These are phyloP conservation scores for Balakata baccata DNA, from an alignment of 345 rosid genomes.

Conservation along the genomic window DNA sequence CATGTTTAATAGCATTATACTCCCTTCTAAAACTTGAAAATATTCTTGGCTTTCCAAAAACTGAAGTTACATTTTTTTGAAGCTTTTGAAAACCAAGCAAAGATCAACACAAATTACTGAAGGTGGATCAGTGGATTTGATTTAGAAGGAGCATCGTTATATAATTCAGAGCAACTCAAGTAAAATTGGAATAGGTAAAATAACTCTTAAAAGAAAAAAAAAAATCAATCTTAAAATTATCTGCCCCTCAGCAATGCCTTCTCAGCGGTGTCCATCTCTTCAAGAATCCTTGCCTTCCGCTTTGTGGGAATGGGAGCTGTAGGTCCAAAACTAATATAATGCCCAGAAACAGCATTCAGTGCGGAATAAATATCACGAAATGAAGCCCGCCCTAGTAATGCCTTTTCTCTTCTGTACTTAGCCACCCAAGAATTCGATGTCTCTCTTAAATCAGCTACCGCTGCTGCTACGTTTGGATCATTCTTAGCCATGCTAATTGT, in stretches of 20 bases:
- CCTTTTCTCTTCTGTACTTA: slow-evolving; percentile 87
- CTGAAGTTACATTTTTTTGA: too few relatives aligned
- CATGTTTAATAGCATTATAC: too few relatives aligned
- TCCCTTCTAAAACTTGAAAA: too few relatives aligned
- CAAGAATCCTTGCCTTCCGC: slow-evolving; percentile 82
- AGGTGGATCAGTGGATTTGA: too few relatives aligned
- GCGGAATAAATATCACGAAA: slow-evolving; percentile 88
- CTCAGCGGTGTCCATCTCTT: slow-evolving; percentile 90
- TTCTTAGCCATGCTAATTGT: slow-evolving; percentile 68
- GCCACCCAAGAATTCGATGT: slow-evolving; percentile 90
- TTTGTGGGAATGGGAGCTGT: slow-evolving; percentile 80
- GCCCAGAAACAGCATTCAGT: slow-evolving; percentile 83
- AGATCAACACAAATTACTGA: too few relatives aligned
- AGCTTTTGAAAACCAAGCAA: too few relatives aligned
- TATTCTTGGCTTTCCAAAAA: too few relatives aligned
- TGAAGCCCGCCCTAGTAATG: slow-evolving; percentile 69
- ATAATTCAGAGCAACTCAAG: too few relatives aligned
- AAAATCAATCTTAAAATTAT: slow-evolving; percentile 19
- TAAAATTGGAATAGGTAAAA: too few relatives aligned
- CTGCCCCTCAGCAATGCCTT: slow-evolving; percentile 75
- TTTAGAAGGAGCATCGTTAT: too few relatives aligned
- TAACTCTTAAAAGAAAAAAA: too few relatives aligned
- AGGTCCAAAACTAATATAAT: slow-evolving; percentile 93
- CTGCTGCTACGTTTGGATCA: slow-evolving; percentile 72
- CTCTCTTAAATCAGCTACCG: slow-evolving; percentile 75